Percentiles rank a stretch among this genome's conserved stretches.
phyloP scores from a whole-genome alignment of 495 filamentous ascomycete species.

The Amniculicola lignicola region DNA sequence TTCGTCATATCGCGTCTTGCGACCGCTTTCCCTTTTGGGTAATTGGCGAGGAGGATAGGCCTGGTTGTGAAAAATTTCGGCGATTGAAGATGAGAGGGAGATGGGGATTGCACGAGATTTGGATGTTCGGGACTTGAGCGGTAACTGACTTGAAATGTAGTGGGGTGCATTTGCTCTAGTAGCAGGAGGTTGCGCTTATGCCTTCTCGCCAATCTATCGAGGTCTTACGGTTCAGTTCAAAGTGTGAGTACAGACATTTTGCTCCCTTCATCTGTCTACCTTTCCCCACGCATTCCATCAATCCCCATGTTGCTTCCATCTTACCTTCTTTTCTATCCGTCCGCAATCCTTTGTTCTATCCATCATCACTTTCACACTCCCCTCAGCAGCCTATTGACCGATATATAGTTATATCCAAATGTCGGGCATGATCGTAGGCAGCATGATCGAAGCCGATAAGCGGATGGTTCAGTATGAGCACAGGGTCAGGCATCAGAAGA shows the following conservation, averaged over 20 bases:
- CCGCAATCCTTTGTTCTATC: neutral
- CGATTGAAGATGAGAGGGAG: too few species aligned
- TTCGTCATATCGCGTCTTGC: too few species aligned
- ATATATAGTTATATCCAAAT: constrained; percentile 67
- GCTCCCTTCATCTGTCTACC: neutral
- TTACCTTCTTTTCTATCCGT: neutral
- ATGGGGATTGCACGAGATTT: too few species aligned
- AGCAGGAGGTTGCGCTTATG: constrained; percentile 56
- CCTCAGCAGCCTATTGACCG: constrained; percentile 40
- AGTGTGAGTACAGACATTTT: constrained; percentile 52
- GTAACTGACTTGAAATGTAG: too few species aligned
- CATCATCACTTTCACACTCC: neutral
- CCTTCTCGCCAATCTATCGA: constrained; percentile 70
- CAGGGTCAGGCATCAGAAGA: constrained; percentile 60
- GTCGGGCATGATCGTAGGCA: constrained; percentile 80
- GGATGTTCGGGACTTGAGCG: too few species aligned
- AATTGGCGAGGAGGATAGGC: too few species aligned
- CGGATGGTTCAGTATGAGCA: constrained; percentile 67
- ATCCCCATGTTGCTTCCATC: neutral
- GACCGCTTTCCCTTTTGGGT: too few species aligned
- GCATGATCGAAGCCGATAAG: constrained; percentile 78
- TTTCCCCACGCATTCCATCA: neutral
- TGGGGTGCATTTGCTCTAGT: constrained; percentile 61
- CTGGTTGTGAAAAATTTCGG: too few species aligned
- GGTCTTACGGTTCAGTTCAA: constrained; percentile 87